Evolutionary conservation across 495 filamentous ascomycete genomes (phyloP), one percentile per base, ranked within the genome.

Genomic region (Penicillium antarcticum): DNA sequence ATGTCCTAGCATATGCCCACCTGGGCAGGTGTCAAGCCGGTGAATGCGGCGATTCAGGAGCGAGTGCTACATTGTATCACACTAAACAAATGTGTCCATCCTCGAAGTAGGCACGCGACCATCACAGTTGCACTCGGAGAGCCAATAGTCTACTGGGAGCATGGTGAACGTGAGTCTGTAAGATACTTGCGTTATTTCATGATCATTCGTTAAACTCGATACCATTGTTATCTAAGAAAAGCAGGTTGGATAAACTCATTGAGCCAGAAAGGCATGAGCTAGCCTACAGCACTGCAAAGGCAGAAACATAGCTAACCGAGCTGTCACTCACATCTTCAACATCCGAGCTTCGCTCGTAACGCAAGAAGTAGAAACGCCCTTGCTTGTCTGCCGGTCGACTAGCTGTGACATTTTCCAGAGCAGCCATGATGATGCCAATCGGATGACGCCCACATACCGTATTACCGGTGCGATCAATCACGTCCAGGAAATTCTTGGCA

Each of bases 371-470:
- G 68, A 96, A 96, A 41, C 63, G 81, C 26, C 84, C 82, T 62
- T 80, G 78, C 23, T 73, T 73, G 34, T 53, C 55, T 42, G 57
- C 60, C n/a, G 67, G 54, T 43, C 47, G 51, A 26, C 42, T 42
- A 17, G 39, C 57, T 2, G 53, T 66, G 48, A 87, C 60, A 35
- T 65, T 66, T 70, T 97, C 91, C 51, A 96, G 63, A 0, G 84
- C 91, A 2, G 91, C 91, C 88, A 99, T 89, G 10, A 95, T 79
- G 11, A 99, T 86, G 0, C 95, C 91, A 57, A 99, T 97, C 0
- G 94, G 94, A 76, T 99, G 95, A 36, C 91, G 76, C 42, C 94
- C 94, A 58, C 94, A 99, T 24, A 99, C 90, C 1, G 94, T 97
- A 58, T 99, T 99, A 31, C 80, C 83, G 0, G 91, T 97, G 33